These are phyloP conservation scores for Aspergillus latus DNA, from an alignment of 2,329 filamentous ascomycete species.

Conservation along the genomic window DNA sequence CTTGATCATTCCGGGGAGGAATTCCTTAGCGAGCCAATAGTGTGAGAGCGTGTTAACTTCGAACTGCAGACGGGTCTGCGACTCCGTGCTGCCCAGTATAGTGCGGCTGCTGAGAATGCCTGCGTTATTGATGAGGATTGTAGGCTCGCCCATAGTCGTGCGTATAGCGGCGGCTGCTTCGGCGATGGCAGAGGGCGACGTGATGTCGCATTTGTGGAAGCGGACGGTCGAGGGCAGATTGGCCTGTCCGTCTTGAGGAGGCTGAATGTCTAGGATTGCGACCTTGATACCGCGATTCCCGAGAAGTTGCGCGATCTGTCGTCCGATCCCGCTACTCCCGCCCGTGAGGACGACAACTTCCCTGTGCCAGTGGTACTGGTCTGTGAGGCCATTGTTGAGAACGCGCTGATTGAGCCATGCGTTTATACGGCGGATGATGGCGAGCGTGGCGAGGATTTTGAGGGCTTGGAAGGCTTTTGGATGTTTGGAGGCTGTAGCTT, in stretches of 20 bases:
- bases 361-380: constrained; percentile 55
- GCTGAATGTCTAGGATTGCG: constrained; percentile 62
- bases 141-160: constrained; percentile 61
- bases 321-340: constrained; percentile 72
- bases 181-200: constrained; percentile 56
- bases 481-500: constrained; percentile 55
- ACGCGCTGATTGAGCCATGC: constrained; percentile 53
- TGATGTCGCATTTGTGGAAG: constrained; percentile 71
- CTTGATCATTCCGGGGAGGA: constrained; percentile 64
- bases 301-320: constrained; percentile 63
- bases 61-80: constrained; percentile 64
- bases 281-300: constrained; percentile 65
- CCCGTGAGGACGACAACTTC: constrained; percentile 75
- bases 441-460: constrained; percentile 55
- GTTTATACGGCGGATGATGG: constrained; percentile 52
- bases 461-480: constrained; percentile 55
- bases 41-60: constrained; percentile 69
- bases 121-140: constrained; percentile 55
- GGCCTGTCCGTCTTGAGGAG: constrained; percentile 36
- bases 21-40: constrained; percentile 66
- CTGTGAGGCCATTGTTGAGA: constrained; percentile 45
- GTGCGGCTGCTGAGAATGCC: constrained; percentile 54
- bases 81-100: constrained; percentile 59
- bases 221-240: constrained; percentile 49
- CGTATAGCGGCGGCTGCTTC: constrained; percentile 56